phyloP scores from a whole-genome alignment of 441 rosid genomes.

The Corymbia citriodora region DNA sequence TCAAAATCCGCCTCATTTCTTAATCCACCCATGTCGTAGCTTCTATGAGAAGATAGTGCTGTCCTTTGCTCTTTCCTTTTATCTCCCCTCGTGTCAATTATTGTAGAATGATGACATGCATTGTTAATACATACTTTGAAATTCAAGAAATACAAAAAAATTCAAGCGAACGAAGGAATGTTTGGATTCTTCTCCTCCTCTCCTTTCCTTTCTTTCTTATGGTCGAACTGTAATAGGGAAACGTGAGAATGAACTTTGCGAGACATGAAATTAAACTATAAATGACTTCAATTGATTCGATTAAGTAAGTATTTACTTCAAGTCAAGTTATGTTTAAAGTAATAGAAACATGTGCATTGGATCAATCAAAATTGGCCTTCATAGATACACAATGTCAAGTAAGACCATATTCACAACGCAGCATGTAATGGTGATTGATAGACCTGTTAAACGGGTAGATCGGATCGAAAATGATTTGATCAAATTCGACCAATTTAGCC shows the following conservation, averaged over 20 bases:
- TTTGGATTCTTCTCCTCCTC: neutral
- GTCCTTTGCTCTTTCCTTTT: neutral
- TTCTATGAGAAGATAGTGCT: neutral
- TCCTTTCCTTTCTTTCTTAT: neutral
- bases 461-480: no score
- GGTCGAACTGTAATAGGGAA: neutral
- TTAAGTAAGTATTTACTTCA: neutral
- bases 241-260: neutral
- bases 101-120: neutral
- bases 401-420: neutral
- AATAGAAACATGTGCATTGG: neutral
- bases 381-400: accelerated
- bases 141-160: no score
- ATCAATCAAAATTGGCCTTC: neutral
- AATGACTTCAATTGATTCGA: neutral
- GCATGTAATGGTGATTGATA: no score
- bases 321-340: neutral
- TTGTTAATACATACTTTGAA: neutral
- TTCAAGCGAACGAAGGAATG: neutral
- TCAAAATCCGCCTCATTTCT: neutral
- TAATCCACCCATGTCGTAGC: neutral
- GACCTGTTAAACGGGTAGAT: no score
- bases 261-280: neutral
- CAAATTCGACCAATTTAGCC: no score
- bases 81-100: neutral